Percentiles rank a stretch among this genome's conserved stretches.
phyloP scores from a whole-genome alignment of 495 filamentous ascomycete species.

The Hyaloscypha bicolor region DNA sequence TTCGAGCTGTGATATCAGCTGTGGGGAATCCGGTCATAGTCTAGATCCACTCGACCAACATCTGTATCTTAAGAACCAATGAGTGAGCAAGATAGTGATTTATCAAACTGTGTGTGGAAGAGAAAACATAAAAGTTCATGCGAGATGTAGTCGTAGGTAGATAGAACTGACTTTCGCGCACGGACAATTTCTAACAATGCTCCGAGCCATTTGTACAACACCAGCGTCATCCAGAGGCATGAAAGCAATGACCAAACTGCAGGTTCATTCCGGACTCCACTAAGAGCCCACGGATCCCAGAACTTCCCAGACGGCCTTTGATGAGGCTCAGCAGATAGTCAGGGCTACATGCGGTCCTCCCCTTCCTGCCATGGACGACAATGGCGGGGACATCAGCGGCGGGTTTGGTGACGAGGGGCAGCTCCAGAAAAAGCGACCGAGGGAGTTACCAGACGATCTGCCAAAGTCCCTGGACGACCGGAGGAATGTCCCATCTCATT shows the following conservation, averaged over 20 bases:
- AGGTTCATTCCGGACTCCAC: not conserved
- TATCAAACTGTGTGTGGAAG: not conserved
- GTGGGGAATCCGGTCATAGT: not conserved
- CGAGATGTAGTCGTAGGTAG: not conserved
- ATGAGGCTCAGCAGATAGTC: constrained; percentile 21
- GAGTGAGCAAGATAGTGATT: not conserved
- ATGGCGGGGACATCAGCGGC: constrained; percentile 44
- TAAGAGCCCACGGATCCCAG: not conserved
- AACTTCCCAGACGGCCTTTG: not conserved
- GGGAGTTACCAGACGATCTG: constrained; percentile 75
- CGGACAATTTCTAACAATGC: constrained; percentile 9
- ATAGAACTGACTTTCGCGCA: not conserved
- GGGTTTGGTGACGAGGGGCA: constrained; percentile 41
- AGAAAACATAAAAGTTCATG: not conserved
- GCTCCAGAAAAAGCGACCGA: constrained; percentile 21
- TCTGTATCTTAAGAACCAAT: not conserved
- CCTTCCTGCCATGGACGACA: constrained; percentile 54
- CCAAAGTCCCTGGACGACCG: constrained; percentile 91
- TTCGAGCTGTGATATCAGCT: not conserved
- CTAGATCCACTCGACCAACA: not conserved
- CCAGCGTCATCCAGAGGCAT: constrained; percentile 15
- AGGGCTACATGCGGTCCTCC: constrained; percentile 29
- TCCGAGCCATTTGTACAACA: constrained; percentile 12
- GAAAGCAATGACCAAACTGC: constrained; percentile 2
- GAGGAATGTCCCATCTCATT: constrained; percentile 54